Base-by-base conservation (phyloP, 768 basidiomycete species). In the Xanthoconium stramineum region DNA sequence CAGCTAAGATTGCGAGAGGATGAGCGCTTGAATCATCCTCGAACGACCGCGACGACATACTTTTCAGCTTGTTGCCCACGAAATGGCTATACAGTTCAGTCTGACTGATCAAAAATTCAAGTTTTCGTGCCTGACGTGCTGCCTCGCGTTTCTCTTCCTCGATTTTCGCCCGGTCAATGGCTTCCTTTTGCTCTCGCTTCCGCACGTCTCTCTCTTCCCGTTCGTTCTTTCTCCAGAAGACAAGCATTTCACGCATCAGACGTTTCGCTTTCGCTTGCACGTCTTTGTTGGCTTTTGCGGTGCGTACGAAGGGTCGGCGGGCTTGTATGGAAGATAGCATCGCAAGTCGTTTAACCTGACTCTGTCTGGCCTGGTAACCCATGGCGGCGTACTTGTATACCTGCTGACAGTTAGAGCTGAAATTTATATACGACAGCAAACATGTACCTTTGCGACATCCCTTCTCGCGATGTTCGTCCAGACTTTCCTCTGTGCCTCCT, bases 61-160 rank as follows among this genome's bases (percentile, higher is more conserved):
- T 93, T 72, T 91, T 91, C 51, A 93, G 81, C 75, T 98, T 98
- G 74, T 86, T 97, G 33, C 96, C 96, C 56, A 99, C 94, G 80
- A 99, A 98, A 76, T 99, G 97, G 62, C 92, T 94, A 74, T 98
- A 99, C 9, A 98, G 82, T 70, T 99, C 97, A 5, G 97, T 98
- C 73, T 98, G 96, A 56, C 92, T 98, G 72, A 99, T 94, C 73
- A 99, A 78, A 76, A 98, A 99, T 75, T 99, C 97, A 28, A 99
- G 83, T 72, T 98, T 98, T 62, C 96, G 83, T 13, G 94, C 92
- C 71, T 96, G 93, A 50, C 97, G 80, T 38, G 94, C 89, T 13
- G 91, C 89, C 73, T 99, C 97, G 40, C 96, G 82, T 67, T 86
- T 91, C 74, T 97, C 94, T 70, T 96, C 94, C 71, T 96, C 94